Base-by-base conservation (phyloP, 768 basidiomycete species). In the Rhizopogon sp. region DNA sequence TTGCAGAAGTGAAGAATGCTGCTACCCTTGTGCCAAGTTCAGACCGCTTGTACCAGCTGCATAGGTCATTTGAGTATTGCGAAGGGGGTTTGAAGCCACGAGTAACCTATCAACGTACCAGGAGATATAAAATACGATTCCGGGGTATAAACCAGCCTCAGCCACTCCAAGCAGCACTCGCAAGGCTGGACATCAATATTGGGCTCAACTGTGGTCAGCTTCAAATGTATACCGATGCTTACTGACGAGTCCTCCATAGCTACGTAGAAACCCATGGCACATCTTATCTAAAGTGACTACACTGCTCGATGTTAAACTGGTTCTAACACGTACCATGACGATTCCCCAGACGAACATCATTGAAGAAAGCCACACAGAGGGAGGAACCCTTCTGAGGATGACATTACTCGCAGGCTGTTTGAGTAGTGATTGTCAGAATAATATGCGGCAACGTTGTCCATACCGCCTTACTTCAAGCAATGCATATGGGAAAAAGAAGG, bases 1-100 rank as follows among this genome's bases (percentile, higher is more conserved):
- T 91, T 1, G 89, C 88, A 29, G 88, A 86, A 3, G 85, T 83
- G 70, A 90, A 91, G 73, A 93, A 93, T 14, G 85, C 56, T 0
- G 89, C 87, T 22, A 87, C 73, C 35, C 88, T 82, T 33, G 79
- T 75, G 14, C 87, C 88, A 60, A 88, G 77, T 62, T 93, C 91
- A 10, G 81, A 78, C 28, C 87, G 82, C 63, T 82, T 85, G 68
- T 93, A 93, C 88, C 90, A 93, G 61, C 85, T 87, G 51, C 14
- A 13, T 22, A 28, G 20, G 33, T 7, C 10, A 35, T 16, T 20
- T 49, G 20, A 49, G 47, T 3, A 49, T 20, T n/a, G 3, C 39
- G 54, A 35, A 57, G 47, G 17, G 14, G 8, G 29, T 25, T 43
- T 8, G 31, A 37, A 25, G 6, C 5, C 41, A 33, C 33, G 17